A percentile compares a stretch with the other conserved stretches of the same genome.
Conservation (phyloP, 179 eudicot species). For the Beta corolliflora region DNA sequence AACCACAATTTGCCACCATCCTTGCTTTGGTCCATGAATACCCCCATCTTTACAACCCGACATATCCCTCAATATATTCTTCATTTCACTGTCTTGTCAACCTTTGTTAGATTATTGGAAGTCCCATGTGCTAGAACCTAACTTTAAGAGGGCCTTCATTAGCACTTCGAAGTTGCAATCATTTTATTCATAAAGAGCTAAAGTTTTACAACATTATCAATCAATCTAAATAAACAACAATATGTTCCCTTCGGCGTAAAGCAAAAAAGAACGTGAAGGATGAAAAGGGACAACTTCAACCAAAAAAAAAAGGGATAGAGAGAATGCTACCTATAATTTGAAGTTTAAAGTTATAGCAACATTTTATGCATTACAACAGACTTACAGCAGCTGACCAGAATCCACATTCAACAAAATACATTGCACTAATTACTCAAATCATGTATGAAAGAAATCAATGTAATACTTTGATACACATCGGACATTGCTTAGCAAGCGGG, state of each 20-base stretch:
- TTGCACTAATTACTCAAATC: slow-evolving; percentile 25
- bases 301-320: neutral
- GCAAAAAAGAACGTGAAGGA: neutral
- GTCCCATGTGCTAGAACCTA: slow-evolving; percentile 3
- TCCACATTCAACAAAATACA: slow-evolving; percentile 16
- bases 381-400: slow-evolving; percentile 16
- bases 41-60: neutral
- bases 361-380: slow-evolving; percentile 22
- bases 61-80: neutral
- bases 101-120: neutral
- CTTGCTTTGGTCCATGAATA: neutral
- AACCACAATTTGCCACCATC: neutral
- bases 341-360: slow-evolving; percentile 2
- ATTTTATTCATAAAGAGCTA: neutral
- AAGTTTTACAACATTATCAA: neutral
- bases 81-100: neutral
- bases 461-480: slow-evolving; percentile 16
- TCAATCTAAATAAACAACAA: neutral
- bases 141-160: neutral
- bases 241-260: neutral
- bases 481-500: neutral
- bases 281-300: neutral
- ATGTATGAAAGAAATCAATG: slow-evolving; percentile 24
- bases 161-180: neutral
- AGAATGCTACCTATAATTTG: slow-evolving; percentile 7